Percentiles rank a stretch among this genome's conserved stretches.
Evolutionary conservation across 352 stramenopile species (phyloP).

Genomic region (Globisporangium acanthophoron): DNA sequence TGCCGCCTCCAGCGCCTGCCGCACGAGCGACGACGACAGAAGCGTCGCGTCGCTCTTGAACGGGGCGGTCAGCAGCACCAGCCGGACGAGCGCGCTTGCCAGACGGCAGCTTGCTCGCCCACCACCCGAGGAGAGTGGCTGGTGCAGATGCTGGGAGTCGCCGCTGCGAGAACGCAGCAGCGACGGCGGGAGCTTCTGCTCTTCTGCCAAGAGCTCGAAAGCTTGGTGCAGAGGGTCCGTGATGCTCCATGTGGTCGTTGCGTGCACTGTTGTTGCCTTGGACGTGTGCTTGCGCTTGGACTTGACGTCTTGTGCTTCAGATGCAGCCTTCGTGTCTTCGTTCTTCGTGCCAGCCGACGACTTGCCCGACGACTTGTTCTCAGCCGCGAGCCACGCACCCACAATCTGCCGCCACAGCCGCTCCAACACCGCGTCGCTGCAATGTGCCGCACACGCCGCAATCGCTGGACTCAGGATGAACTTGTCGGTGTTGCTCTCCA

Average conservation of each 20-base stretch:
- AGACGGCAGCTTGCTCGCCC: constrained; percentile 19
- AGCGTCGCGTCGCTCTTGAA: constrained; percentile 22
- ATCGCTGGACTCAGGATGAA: constrained; percentile 76
- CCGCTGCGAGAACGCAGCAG: constrained; percentile 2
- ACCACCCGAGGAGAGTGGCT: not conserved
- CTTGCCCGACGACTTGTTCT: not conserved
- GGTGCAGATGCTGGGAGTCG: not conserved
- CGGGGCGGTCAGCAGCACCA: constrained; percentile 27
- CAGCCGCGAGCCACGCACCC: constrained; percentile 5
- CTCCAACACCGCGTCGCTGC: constrained; percentile 45
- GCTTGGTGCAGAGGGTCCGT: constrained; percentile 39
- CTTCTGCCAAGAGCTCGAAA: constrained; percentile 45
- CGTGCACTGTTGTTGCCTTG: not conserved
- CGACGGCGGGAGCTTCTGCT: constrained; percentile 25
- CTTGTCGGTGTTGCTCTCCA: constrained; percentile 72
- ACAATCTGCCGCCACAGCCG: constrained; percentile 47
- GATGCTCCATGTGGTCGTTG: constrained; percentile 25
- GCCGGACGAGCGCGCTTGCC: constrained; percentile 35
- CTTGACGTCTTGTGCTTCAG: constrained; percentile 6
- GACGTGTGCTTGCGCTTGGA: not conserved
- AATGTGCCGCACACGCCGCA: constrained; percentile 47
- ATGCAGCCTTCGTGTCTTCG: not conserved
- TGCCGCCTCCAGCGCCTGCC: constrained; percentile 44
- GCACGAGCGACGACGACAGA: constrained; percentile 28
- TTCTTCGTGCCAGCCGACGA: not conserved